These are phyloP conservation scores for Mortierella polycephala DNA, from an alignment of 371 early-diverging fungal species.

Conservation along the genomic window DNA sequence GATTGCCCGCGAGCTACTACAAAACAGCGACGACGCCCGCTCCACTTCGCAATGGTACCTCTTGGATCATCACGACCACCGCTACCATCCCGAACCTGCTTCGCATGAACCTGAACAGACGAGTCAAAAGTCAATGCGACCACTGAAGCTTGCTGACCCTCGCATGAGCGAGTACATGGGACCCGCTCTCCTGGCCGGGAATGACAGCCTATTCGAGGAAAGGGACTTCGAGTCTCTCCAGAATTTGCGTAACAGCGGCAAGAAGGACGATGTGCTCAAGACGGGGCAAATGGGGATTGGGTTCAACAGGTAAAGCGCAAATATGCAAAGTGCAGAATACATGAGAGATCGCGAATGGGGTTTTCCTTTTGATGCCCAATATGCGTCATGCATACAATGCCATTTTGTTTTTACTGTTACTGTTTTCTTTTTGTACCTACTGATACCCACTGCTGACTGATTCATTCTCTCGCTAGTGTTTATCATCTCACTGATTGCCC, in stretches of 20 bases:
- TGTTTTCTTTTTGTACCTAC: neutral
- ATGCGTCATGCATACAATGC: too few species aligned
- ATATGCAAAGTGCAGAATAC: too few species aligned
- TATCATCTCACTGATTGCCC: slow-evolving; percentile 52
- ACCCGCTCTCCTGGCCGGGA: slow-evolving; percentile 37
- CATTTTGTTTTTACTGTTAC: neutral
- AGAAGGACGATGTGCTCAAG: slow-evolving; percentile 12
- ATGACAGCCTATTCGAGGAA: slow-evolving; percentile 24
- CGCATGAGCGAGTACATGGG: slow-evolving; percentile 34
- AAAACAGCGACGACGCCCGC: slow-evolving; percentile 39
- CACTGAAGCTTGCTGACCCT: neutral
- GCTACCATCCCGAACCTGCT: neutral
- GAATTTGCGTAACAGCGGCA: slow-evolving; percentile 19
- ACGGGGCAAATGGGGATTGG: slow-evolving; percentile 39
- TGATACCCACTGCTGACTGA: too few species aligned
- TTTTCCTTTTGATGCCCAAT: too few species aligned
- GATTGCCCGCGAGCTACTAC: slow-evolving; percentile 34
- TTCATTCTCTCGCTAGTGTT: slow-evolving; percentile 15
- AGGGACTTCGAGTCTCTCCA: slow-evolving; percentile 26
- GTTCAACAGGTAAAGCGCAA: slow-evolving; percentile 17
- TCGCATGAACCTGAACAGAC: too few species aligned
- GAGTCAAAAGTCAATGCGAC: neutral
- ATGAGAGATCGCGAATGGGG: too few species aligned
- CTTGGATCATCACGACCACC: slow-evolving; percentile 19
- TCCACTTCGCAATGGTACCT: slow-evolving; percentile 28